Conservation (phyloP, 345 rosid genomes). For the Euphorbia tirucalli region DNA sequence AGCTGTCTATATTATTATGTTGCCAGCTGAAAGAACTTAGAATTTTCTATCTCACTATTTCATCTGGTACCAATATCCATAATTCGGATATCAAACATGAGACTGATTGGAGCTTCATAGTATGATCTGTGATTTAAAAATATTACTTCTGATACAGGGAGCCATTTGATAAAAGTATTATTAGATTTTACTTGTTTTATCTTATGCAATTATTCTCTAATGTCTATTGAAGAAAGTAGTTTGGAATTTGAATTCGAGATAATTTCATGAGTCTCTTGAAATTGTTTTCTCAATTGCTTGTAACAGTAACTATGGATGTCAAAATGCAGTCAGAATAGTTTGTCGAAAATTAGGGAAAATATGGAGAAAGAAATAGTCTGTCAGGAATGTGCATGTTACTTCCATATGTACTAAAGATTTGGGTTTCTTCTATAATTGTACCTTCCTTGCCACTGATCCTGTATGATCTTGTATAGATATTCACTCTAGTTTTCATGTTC, state of each 20-base stretch:
- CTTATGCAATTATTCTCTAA: background rate
- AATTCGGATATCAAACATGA: background rate
- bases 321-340: background rate
- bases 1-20: background rate
- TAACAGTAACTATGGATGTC: background rate
- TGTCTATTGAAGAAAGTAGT: background rate
- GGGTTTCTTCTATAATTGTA: background rate
- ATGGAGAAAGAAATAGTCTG: background rate
- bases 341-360: background rate
- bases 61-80: constrained; percentile 1
- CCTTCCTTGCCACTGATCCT: background rate
- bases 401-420: background rate
- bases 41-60: constrained; percentile 2
- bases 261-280: background rate
- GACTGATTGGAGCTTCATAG: background rate
- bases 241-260: background rate
- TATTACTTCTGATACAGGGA: background rate
- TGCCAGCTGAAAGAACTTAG: background rate
- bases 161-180: background rate
- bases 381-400: background rate
- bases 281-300: background rate
- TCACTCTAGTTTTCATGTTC: background rate
- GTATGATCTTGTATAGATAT: background rate
- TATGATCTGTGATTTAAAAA: background rate
- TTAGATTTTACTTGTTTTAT: background rate